Percentiles rank a stretch among this genome's conserved stretches.
phyloP scores from a whole-genome alignment of 2,329 filamentous ascomycete genomes.

The Paracoccidioides brasiliensis region DNA sequence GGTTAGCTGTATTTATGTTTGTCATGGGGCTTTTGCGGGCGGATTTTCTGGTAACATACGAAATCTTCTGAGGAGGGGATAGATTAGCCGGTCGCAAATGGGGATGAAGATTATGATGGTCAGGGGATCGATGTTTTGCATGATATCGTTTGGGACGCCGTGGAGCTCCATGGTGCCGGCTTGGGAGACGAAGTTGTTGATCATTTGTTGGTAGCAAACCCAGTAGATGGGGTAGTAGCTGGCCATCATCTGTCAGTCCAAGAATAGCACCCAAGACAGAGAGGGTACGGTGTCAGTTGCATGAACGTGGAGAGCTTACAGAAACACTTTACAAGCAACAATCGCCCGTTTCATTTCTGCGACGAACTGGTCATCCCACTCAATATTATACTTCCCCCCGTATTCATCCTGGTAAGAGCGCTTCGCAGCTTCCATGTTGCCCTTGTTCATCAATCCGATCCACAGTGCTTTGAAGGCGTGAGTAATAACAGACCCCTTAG shows the following conservation, averaged over 20 bases:
- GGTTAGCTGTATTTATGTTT: background rate
- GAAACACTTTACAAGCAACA: conserved; percentile 56
- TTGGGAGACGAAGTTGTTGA: conserved; percentile 54
- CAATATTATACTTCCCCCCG: conserved; percentile 30
- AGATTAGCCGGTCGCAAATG: conserved; percentile 53
- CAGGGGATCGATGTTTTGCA: conserved; percentile 64
- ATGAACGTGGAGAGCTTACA: conserved; percentile 31
- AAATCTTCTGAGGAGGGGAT: conserved; percentile 51
- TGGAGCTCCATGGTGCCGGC: conserved; percentile 47
- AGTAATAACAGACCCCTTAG: conserved; percentile 51
- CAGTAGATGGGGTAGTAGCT: conserved; percentile 50
- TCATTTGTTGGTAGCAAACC: conserved; percentile 56
- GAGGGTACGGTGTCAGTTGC: background rate
- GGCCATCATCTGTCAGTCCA: background rate
- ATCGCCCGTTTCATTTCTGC: conserved; percentile 56
- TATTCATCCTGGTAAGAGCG: conserved; percentile 48
- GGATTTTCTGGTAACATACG: conserved; percentile 5
- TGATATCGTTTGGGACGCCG: conserved; percentile 63
- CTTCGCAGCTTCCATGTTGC: conserved; percentile 51
- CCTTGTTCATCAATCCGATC: conserved; percentile 41
- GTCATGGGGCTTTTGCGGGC: background rate
- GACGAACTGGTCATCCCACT: conserved; percentile 58
- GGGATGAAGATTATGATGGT: conserved; percentile 64
- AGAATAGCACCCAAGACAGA: background rate
- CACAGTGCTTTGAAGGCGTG: conserved; percentile 46